Evolutionary conservation across 2,329 filamentous ascomycete species (phyloP).

Genomic region (Dothistroma septosporum): DNA sequence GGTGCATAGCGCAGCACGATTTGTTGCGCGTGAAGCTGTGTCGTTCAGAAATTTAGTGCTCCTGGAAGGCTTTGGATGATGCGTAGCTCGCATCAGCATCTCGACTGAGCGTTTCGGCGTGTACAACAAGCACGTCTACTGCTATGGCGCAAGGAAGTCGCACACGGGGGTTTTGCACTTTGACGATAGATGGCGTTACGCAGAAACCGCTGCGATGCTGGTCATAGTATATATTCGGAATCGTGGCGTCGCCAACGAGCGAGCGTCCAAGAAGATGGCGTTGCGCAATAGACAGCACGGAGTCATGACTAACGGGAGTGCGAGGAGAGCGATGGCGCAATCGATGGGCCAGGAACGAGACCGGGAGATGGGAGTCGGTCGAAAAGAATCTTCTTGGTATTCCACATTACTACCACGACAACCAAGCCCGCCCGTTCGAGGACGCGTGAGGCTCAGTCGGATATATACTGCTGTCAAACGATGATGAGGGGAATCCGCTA

Average conservation of each 20-base stretch:
- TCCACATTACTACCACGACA: constrained; percentile 10
- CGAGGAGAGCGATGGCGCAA: constrained; percentile 6
- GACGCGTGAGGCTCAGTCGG: constrained; percentile 15
- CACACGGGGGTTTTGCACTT: background rate
- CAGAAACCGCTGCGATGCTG: background rate
- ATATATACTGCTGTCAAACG: constrained; percentile 9
- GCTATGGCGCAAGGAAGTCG: constrained; percentile 9
- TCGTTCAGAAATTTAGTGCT: background rate
- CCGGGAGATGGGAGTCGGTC: background rate
- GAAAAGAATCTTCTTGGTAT: constrained; percentile 8
- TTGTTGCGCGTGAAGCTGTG: background rate
- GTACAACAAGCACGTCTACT: constrained; percentile 8
- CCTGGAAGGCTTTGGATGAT: background rate
- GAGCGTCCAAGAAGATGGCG: constrained; percentile 1
- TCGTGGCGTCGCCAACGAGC: background rate
- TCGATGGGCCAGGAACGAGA: background rate
- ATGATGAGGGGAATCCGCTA: background rate
- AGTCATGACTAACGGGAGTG: constrained; percentile 8
- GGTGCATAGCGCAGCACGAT: background rate
- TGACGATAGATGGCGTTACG: background rate
- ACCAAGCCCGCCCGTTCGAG: constrained; percentile 13
- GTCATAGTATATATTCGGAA: background rate
- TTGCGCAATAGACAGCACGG: constrained; percentile 12
- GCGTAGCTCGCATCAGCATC: constrained; percentile 11
- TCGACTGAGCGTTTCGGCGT: constrained; percentile 20